Evolutionary conservation across 345 rosid species (phyloP), one percentile per base, ranked within the genome.

Genomic region (Microthlaspi erraticum): DNA sequence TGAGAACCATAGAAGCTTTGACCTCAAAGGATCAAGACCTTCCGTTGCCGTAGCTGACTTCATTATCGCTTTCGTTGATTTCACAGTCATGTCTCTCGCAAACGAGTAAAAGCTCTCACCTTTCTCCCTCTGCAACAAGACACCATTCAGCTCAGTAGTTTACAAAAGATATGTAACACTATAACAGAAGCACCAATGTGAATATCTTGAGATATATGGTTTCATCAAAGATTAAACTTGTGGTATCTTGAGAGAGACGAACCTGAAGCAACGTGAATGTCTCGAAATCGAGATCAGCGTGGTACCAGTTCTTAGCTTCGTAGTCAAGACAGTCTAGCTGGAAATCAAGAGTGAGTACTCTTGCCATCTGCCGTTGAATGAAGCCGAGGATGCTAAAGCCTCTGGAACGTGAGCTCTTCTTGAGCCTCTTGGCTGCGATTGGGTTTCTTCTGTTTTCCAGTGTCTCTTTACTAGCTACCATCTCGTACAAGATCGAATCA

Each of bases 251-350:
- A 17, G 59, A 70, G 39, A 57, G 37, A 16, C 68, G 45, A 75
- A 93, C 99, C 99, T 94, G 99, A 83, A 94, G 99, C 45, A 80
- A 79, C 74, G 83, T 81, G 84, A 91, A 94, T 5, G 99, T 94
- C 82, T 91, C 97, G 39, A 73, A 84, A 67, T 91, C 99, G 38
- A 94, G 99, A 87, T 94, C 99, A 17, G 99, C 99, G 60, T 91
- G 97, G 77, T 81, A 85, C 95, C 97, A 94, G 64, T 89, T 94
- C 71, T 83, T 80, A 62, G 81, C 79, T 17, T 88, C 83, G 60
- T 89, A 94, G 80, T 91, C 89, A 5, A 94, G 82, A 79, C 93
- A 88, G 74, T 91, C 99, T 34, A 86, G 81, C 73, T 94, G 99
- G 81, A 89, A 94, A 83, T 91, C 90, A 65, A 91, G 99, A 42